phyloP scores from a whole-genome alignment of 2,329 filamentous ascomycete species.

The Penicillium expansum region DNA sequence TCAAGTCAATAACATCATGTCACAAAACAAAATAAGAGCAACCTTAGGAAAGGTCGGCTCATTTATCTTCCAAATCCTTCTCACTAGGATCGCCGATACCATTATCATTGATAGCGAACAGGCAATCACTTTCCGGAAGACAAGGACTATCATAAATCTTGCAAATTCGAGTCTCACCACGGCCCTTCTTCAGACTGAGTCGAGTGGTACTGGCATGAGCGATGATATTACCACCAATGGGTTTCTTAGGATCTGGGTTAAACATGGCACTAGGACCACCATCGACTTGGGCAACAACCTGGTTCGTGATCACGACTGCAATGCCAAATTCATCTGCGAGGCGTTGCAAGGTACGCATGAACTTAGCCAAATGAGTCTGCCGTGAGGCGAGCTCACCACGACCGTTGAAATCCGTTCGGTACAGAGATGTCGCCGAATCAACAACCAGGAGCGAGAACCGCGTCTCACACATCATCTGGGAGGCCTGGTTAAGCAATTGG shows the following conservation, averaged over 20 bases:
- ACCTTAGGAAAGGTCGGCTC: constrained; percentile 16
- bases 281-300: constrained; percentile 97
- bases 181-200: constrained; percentile 91
- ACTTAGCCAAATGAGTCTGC: constrained; percentile 59
- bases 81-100: constrained; percentile 94
- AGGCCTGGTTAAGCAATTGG: constrained; percentile 88
- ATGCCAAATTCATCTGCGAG: constrained; percentile 80
- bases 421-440: constrained; percentile 91
- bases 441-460: constrained; percentile 94
- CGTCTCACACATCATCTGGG: constrained; percentile 99
- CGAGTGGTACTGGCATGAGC: constrained; percentile 95
- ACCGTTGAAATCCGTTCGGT: constrained; percentile 95
- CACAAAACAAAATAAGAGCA: constrained; percentile 10
- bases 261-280: constrained; percentile 97
- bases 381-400: constrained; percentile 92
- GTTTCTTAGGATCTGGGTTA: constrained; percentile 98
- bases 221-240: constrained; percentile 98
- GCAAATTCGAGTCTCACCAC: constrained; percentile 92
- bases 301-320: constrained; percentile 97
- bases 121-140: constrained; percentile 89
- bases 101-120: constrained; percentile 96
- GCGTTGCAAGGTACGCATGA: constrained; percentile 49
- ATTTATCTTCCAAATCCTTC: constrained; percentile 90
- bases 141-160: constrained; percentile 99
- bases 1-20: constrained; percentile 28